Percentiles rank a stretch among this genome's conserved stretches.
Conservation (phyloP, 176 grass and related monocot genomes). For the Oryza glaberrima region DNA sequence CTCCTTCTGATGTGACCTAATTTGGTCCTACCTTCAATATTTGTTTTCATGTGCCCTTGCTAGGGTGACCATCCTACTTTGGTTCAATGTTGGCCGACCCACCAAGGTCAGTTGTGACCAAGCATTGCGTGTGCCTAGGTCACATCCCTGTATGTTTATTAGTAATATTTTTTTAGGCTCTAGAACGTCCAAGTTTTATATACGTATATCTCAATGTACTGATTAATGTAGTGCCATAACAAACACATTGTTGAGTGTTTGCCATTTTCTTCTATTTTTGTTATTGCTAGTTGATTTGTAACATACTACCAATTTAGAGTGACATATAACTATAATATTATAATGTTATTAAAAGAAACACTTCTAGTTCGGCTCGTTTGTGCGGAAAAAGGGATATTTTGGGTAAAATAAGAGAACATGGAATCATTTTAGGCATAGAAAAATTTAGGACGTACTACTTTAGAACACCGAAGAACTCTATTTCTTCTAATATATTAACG, state of each 20-base stretch:
- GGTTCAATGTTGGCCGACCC: background rate
- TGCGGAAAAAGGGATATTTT: background rate
- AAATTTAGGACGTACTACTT: no score
- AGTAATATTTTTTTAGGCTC: background rate
- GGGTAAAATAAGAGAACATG: no score
- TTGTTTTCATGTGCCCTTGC: conserved; percentile 21
- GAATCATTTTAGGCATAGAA: no score
- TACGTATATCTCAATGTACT: background rate
- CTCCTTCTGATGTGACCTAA: conserved; percentile 1
- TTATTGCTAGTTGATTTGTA: no score
- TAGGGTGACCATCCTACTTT: background rate
- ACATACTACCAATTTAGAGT: background rate
- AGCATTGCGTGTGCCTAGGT: background rate
- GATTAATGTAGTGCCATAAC: background rate
- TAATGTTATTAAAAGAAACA: background rate
- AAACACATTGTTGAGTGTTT: background rate
- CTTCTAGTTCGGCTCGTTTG: background rate
- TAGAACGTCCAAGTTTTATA: background rate
- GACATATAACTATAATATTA: background rate
- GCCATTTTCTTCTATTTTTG: background rate
- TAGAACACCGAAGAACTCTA: no score
- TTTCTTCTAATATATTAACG: no score
- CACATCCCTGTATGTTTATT: background rate
- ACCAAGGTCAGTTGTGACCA: background rate
- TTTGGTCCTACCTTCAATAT: conserved; percentile 1